Conservation (phyloP, 2,329 filamentous ascomycete species). For the Lecanosticta acicola region DNA sequence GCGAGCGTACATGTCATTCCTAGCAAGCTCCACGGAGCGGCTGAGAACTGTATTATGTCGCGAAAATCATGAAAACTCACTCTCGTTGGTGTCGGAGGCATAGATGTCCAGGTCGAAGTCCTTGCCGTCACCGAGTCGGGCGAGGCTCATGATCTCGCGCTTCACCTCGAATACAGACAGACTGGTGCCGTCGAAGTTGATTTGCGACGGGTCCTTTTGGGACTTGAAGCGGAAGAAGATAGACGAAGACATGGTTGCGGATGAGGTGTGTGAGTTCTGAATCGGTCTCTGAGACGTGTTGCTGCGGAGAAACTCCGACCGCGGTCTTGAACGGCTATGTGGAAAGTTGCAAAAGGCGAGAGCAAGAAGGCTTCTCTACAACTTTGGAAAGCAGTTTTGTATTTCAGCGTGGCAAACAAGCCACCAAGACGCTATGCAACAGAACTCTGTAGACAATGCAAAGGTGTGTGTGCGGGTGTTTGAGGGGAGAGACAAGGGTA, state of each 20-base stretch:
- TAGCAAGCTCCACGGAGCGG: too few relatives aligned
- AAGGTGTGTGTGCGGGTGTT: neutral
- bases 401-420: neutral
- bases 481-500: neutral
- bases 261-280: constrained; percentile 1
- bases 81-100: constrained; percentile 84
- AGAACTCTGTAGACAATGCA: neutral
- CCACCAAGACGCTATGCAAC: neutral
- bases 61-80: constrained; percentile 59
- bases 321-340: neutral
- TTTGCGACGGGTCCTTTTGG: constrained; percentile 87
- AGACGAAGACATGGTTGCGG: constrained; percentile 75
- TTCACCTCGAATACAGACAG: constrained; percentile 99
- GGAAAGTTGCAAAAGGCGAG: constrained; percentile 2
- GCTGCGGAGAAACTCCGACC: neutral
- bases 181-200: constrained; percentile 94
- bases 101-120: constrained; percentile 96
- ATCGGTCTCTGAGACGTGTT: neutral
- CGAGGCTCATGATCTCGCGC: constrained; percentile 94
- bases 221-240: constrained; percentile 99
- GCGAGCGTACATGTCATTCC: too few relatives aligned
- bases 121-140: constrained; percentile 86
- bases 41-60: too few relatives aligned
- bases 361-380: neutral
- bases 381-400: neutral